Conservation (phyloP, 1,284 basidiomycete species). For the Gymnopus androsaceus region DNA sequence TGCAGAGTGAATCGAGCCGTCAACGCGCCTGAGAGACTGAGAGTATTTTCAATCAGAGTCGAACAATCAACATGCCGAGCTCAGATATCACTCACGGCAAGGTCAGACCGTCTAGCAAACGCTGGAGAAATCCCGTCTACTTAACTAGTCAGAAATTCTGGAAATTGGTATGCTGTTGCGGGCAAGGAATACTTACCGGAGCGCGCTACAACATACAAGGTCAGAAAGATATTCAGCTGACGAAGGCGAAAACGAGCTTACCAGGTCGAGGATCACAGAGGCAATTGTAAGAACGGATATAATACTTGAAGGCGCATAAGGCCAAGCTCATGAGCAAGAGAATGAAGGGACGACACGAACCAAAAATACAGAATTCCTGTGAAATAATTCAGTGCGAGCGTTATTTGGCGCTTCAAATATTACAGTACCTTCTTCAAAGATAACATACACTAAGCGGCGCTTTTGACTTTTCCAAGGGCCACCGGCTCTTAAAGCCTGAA, state of each 20-base stretch:
- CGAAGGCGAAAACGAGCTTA: neutral
- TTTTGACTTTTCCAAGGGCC: slow-evolving; percentile 14
- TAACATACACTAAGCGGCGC: slow-evolving; percentile 6
- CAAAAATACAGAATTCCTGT: slow-evolving; percentile 16
- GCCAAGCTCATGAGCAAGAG: neutral
- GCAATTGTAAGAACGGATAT: slow-evolving; percentile 11
- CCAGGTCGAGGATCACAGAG: slow-evolving; percentile 13
- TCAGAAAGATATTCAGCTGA: neutral
- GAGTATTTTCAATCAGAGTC: neutral
- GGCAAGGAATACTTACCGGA: slow-evolving; percentile 1
- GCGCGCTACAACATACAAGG: slow-evolving; percentile 1
- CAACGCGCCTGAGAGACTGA: slow-evolving; percentile 34
- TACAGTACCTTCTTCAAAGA: slow-evolving; percentile 15
- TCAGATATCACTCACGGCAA: slow-evolving; percentile 9
- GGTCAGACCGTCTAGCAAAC: slow-evolving; percentile 15
- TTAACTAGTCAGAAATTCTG: neutral
- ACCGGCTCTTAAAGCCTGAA: slow-evolving; percentile 7
- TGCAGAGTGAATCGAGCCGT: slow-evolving; percentile 36
- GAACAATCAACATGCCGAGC: neutral
- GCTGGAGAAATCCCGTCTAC: slow-evolving; percentile 12
- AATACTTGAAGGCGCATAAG: neutral
- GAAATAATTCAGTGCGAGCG: neutral
- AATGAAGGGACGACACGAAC: neutral
- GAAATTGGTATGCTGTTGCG: neutral
- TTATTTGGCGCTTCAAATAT: neutral